Evolutionary conservation across 441 rosid species (phyloP), one percentile per base, ranked within the genome.

Genomic region (Flueggea neowawraea): DNA sequence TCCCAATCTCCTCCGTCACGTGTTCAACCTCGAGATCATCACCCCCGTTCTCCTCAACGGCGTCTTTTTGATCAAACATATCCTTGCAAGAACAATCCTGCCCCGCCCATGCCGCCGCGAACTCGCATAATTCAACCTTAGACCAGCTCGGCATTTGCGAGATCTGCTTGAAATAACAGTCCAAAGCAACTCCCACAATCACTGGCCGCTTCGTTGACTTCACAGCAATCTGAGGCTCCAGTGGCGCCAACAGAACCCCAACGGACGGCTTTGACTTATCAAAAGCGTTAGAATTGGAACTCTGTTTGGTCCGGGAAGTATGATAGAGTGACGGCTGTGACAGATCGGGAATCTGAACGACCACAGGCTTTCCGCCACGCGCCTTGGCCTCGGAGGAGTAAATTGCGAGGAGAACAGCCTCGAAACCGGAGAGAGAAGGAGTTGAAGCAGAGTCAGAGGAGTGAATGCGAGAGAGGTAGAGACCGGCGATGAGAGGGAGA

Each of bases 321-420:
- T 90, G 96, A 71, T 93, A 93, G 10, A 93, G 92, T 16, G 97
- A 93, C 8, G 97, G 96, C 73, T 86, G 90, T n/a, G 96, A 82
- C 60, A 93, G 94, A 72, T 93, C 94, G 0, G 96, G 87, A 60
- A 88, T 79, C 47, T 91, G 85, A 8, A 88, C 84, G 16, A 84
- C 69, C 6, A 86, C 61, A 0, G 92, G 79, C 61, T 92, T 92
- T 0, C 97, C 98, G 15, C 78, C 87, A 17, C 98, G 85, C 3
- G 89, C 52, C 67, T 87, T 90, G 53, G 68, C 86, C 65, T 93
- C 93, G 2, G 92, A 72, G 31, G 92, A 78, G 76, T 90, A 88
- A 36, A 90, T 77, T 6, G 96, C 96, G 47, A 93, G 92, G 47
- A 90, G 89, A 33, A 93, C 98, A 5, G 97, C 97, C 72, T 93